phyloP scores from a whole-genome alignment of 768 basidiomycete species.

The Boletus sp. region DNA sequence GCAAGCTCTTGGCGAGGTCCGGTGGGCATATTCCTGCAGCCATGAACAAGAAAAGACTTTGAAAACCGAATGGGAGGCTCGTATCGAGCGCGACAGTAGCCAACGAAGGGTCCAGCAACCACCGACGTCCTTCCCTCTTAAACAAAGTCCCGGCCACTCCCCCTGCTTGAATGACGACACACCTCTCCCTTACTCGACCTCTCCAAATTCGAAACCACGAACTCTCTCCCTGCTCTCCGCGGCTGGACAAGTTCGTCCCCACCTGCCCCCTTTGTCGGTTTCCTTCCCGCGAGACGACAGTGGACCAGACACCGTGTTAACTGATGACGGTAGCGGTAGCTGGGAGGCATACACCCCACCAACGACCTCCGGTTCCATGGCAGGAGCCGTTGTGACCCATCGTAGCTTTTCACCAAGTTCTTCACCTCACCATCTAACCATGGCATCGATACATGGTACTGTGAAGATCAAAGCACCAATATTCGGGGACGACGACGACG shows the following conservation, averaged over 20 bases:
- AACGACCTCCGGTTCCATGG: slow-evolving; percentile 51
- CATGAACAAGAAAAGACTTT: slow-evolving; percentile 70
- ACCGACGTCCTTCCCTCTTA: slow-evolving; percentile 22
- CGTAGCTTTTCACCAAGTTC: slow-evolving; percentile 33
- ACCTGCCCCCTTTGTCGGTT: slow-evolving; percentile 44
- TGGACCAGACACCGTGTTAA: slow-evolving; percentile 50
- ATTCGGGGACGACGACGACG: slow-evolving; percentile 46
- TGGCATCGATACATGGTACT: slow-evolving; percentile 41
- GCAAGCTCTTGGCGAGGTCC: slow-evolving; percentile 74
- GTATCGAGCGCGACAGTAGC: slow-evolving; percentile 32
- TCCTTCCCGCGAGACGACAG: slow-evolving; percentile 47
- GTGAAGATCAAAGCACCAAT: slow-evolving; percentile 36
- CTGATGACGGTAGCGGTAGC: slow-evolving; percentile 48
- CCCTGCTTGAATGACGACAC: slow-evolving; percentile 23
- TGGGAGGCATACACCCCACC: slow-evolving; percentile 68
- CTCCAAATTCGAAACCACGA: slow-evolving; percentile 13
- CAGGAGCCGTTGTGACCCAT: slow-evolving; percentile 45
- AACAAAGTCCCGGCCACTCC: slow-evolving; percentile 29
- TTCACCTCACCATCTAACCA: slow-evolving; percentile 11
- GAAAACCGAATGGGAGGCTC: slow-evolving; percentile 45
- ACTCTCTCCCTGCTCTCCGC: slow-evolving; percentile 33
- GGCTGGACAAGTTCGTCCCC: slow-evolving; percentile 42
- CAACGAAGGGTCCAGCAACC: slow-evolving; percentile 24
- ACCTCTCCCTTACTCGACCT: slow-evolving; percentile 15
- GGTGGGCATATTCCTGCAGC: slow-evolving; percentile 76